Conservation (phyloP, 2,329 filamentous ascomycete species). For the Penicillium sp. region DNA sequence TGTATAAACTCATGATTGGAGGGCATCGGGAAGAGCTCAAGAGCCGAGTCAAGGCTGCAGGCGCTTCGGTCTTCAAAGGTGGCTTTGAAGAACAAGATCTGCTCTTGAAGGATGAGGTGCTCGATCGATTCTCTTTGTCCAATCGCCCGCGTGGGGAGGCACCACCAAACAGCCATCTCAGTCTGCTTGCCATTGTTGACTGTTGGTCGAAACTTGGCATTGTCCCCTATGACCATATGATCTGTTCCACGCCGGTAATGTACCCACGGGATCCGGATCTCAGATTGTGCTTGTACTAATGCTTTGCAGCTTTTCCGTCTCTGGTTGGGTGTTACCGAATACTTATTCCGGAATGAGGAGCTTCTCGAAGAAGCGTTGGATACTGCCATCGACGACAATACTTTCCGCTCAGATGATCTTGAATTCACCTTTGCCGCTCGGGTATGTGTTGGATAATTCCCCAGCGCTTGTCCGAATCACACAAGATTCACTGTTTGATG, state of each 20-base stretch:
- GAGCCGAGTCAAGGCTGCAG: conserved; percentile 71
- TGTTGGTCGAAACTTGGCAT: conserved; percentile 95
- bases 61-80: conserved; percentile 63
- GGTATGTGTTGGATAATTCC: conserved; percentile 37
- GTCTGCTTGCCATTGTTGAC: conserved; percentile 92
- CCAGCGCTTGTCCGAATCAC: not conserved
- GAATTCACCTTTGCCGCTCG: conserved; percentile 97
- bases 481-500: not conserved
- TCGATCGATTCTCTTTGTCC: conserved; percentile 84
- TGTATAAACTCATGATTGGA: conserved; percentile 95
- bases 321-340: conserved; percentile 95
- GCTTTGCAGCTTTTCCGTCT: conserved; percentile 71
- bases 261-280: conserved; percentile 14
- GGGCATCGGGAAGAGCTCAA: conserved; percentile 73
- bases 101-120: conserved; percentile 71
- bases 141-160: conserved; percentile 63
- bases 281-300: conserved; percentile 4
- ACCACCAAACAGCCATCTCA: conserved; percentile 84
- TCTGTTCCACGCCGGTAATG: conserved; percentile 84
- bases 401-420: conserved; percentile 89
- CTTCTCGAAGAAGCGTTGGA: conserved; percentile 80
- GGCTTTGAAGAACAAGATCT: conserved; percentile 58
- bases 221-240: conserved; percentile 98
- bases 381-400: conserved; percentile 83
- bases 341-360: conserved; percentile 78